Base-by-base conservation (phyloP, 495 filamentous ascomycete species). In the Parachaetomium inaequale region DNA sequence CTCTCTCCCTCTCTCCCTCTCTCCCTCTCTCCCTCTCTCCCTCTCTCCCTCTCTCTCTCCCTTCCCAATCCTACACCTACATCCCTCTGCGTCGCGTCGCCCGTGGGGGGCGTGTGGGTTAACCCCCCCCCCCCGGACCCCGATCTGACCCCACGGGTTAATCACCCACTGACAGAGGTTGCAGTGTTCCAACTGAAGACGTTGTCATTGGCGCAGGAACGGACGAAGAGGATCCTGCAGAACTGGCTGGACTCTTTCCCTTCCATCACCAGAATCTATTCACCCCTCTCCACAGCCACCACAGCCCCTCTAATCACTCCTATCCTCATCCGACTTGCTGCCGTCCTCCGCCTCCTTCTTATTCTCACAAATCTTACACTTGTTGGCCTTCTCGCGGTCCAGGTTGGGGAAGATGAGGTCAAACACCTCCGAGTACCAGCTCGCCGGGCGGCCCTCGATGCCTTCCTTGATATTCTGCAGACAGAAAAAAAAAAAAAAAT, bases 361-460 rank as follows among this genome's bases (percentile, higher is more conserved):
- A 68, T 87, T 83, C 73, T 79, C 77, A 78, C 75, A 63, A 88
- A 81, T 72, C 64, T 71, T 89, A 80, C 77, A 89, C 82, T 74
- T 81, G 71, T 88, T 91, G 63, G 88, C 92, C 61, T 83, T 74
- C 38, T 88, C 80, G 59, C 76, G 77, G 76, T 98, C 90, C 3
- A 98, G 77, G 68, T 89, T 79, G 42, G 88, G 85, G 78, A 99
- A 99, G 58, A 96, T 88, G 29, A 97, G 77, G 53, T 93, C 84
- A 74, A 96, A 98, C 32, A 98, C 90, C 55, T 98, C 93, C 10
- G 83, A 84, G 80, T 97, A 99, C 95, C 95, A 99, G 73, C 81
- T 86, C 25, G 88, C 93, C 0, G 95, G 87, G 63, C 86, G 86
- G 68, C 95, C 95, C 70, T 96, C 88, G 62, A 99, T 87, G 63